Percentiles rank a stretch among this genome's conserved stretches.
Evolutionary conservation across 176 grass and related monocot species (phyloP).

Genomic region (Avena eriantha): DNA sequence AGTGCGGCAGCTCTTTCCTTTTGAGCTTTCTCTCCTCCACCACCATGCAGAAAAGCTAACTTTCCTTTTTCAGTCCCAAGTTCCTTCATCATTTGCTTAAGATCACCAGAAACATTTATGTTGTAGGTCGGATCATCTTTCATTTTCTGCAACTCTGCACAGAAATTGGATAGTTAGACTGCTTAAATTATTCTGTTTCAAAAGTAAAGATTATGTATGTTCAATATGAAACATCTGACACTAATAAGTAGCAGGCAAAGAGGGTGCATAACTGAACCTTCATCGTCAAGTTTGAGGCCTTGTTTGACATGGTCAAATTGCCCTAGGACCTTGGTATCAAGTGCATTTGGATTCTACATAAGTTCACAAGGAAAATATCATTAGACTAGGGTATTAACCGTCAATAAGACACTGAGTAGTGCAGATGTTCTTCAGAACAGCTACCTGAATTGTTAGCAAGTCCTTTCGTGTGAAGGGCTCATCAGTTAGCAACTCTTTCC

Average conservation of each 20-base stretch:
- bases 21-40: conserved; percentile 91
- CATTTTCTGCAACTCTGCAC: conserved; percentile 79
- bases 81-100: conserved; percentile 96
- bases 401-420: conserved; percentile 11
- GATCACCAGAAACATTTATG: conserved; percentile 94
- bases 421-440: conserved; percentile 28
- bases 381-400: conserved; percentile 30
- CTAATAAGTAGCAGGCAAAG: conserved; percentile 16
- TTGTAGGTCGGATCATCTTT: conserved; percentile 95
- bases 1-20: conserved; percentile 91
- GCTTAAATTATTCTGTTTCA: not conserved
- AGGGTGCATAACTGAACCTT: conserved; percentile 57
- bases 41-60: conserved; percentile 77
- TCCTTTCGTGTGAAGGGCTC: conserved; percentile 87
- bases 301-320: conserved; percentile 98
- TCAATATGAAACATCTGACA: conserved; percentile 31
- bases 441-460: conserved; percentile 97
- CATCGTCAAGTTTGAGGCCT: conserved; percentile 92
- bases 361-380: conserved; percentile 35
- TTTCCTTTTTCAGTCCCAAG: conserved; percentile 97
- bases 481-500: conserved; percentile 96
- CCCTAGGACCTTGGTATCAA: conserved; percentile 81
- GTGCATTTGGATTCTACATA: conserved; percentile 81
- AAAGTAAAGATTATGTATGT: conserved; percentile 21
- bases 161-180: not conserved